Percentiles rank a stretch among this genome's conserved stretches.
These are phyloP conservation scores for Lasiosphaeria ovina DNA, from an alignment of 495 filamentous ascomycete genomes.

Conservation along the genomic window DNA sequence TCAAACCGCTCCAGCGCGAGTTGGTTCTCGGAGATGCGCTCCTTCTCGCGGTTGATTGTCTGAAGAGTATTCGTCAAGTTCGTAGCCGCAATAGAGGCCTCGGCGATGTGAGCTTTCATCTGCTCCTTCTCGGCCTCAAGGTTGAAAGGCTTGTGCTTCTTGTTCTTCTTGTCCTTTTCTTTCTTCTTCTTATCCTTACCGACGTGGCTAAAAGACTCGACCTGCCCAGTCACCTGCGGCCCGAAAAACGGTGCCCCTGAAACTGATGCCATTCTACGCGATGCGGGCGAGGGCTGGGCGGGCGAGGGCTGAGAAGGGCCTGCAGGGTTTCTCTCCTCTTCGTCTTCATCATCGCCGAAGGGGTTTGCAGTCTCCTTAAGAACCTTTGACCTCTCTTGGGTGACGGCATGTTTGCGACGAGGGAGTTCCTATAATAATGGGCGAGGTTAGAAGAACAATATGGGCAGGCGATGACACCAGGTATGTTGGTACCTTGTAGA, in stretches of 20 bases:
- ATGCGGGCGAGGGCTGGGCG: constrained; percentile 18
- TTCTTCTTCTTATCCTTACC: constrained; percentile 49
- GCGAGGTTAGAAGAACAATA: neutral
- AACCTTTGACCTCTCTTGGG: constrained; percentile 76
- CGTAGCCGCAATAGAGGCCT: constrained; percentile 81
- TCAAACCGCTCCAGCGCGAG: constrained; percentile 78
- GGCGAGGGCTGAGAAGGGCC: constrained; percentile 8
- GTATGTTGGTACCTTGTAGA: constrained; percentile 62
- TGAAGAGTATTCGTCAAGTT: constrained; percentile 88
- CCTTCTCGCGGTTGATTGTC: constrained; percentile 83
- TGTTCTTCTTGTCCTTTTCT: constrained; percentile 48
- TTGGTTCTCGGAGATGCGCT: constrained; percentile 81
- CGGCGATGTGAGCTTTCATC: constrained; percentile 79
- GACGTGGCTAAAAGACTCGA: constrained; percentile 35
- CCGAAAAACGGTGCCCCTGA: constrained; percentile 11
- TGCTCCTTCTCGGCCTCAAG: constrained; percentile 83
- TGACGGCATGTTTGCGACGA: constrained; percentile 52
- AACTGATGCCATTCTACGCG: constrained; percentile 29
- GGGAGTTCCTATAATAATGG: constrained; percentile 46
- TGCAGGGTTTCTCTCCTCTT: constrained; percentile 24
- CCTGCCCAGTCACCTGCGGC: constrained; percentile 22
- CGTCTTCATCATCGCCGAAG: constrained; percentile 62
- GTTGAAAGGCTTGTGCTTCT: constrained; percentile 66
- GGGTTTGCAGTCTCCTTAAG: constrained; percentile 70
- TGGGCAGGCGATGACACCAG: neutral